Percentiles rank a stretch among this genome's conserved stretches.
These are phyloP conservation scores for Leccinum truebloodii DNA, from an alignment of 768 basidiomycete species.

Conservation along the genomic window DNA sequence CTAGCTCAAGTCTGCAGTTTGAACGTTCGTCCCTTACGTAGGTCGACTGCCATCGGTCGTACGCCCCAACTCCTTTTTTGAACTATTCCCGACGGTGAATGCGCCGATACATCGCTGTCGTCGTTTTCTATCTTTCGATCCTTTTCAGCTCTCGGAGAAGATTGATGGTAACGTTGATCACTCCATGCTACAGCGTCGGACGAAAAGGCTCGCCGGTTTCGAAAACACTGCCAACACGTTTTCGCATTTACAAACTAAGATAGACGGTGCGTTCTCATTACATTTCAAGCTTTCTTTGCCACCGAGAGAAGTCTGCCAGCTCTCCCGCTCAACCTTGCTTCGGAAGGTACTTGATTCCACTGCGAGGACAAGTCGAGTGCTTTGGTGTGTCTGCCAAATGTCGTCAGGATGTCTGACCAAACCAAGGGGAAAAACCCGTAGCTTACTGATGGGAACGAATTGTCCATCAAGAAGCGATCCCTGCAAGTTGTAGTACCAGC, in stretches of 20 bases:
- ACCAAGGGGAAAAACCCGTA: background rate
- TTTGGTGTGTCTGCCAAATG: conserved; percentile 50
- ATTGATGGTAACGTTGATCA: too few relatives aligned
- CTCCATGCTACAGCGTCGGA: too few relatives aligned
- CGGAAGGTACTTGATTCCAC: conserved; percentile 59
- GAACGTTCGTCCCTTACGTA: background rate
- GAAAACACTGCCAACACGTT: background rate
- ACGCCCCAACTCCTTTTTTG: too few relatives aligned
- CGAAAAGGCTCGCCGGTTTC: too few relatives aligned
- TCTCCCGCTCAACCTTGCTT: conserved; percentile 36
- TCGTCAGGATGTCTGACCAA: background rate
- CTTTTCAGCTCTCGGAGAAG: too few relatives aligned
- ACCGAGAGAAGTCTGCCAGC: background rate
- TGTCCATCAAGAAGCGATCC: conserved; percentile 65
- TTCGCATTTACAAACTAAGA: background rate
- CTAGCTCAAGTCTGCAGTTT: too few relatives aligned
- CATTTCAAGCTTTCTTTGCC: background rate
- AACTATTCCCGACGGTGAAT: too few relatives aligned
- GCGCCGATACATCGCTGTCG: too few relatives aligned
- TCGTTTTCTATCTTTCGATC: too few relatives aligned
- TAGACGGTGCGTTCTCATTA: background rate
- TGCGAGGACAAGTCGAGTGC: conserved; percentile 53
- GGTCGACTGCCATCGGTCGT: too few relatives aligned
- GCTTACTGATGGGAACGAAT: conserved; percentile 61
- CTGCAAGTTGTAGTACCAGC: conserved; percentile 63